Base-by-base conservation (phyloP, 2,329 filamentous ascomycete genomes). In the Microcera coccophila region DNA sequence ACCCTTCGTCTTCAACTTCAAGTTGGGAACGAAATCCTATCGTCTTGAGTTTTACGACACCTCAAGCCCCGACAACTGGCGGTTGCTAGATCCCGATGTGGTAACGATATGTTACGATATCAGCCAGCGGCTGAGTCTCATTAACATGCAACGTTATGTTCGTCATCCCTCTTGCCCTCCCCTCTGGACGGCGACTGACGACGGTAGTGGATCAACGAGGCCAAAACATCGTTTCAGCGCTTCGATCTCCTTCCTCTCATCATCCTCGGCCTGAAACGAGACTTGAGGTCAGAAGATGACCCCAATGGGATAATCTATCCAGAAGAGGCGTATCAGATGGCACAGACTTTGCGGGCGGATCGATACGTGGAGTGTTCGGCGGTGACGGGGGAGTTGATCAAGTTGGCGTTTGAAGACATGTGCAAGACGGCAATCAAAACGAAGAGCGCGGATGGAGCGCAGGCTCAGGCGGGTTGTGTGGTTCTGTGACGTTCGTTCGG, bases 301-400 rank as follows among this genome's bases (percentile, higher is more conserved):
- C 77, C 77, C 2, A 79, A 80, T 45, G 78, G 78, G 21, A 73
- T 76, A 50, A 78, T 82, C 39, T 76, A 79, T 47, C 80, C 80
- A 10, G 74, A 82, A 47, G 80, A 83, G 60, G 79, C 70, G 1
- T 78, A 80, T 54, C 69, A 69, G 19, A 59, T 73, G 38, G 73
- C 79, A 17, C 78, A 82, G 54, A 71, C 74, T 50, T 70, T 83
- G 69, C 67, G 79, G 39, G 78, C 72, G 36, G 80, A 84, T 61
- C 76, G 75, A 49, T 84, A 83, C 53, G 73, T 82, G 59, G 80
- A 84, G 54, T 84, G 79, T 62, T 82, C 78, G 2, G 78, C 79
- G 5, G 64, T 74, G 36, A 81, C 77, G 3, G 79, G 79, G 14
- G 78, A 81, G 63, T 67, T 83, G 40, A 58, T 82, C 34, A 66